Base-by-base conservation (phyloP, 768 basidiomycete species). In the Galerina sulciceps region DNA sequence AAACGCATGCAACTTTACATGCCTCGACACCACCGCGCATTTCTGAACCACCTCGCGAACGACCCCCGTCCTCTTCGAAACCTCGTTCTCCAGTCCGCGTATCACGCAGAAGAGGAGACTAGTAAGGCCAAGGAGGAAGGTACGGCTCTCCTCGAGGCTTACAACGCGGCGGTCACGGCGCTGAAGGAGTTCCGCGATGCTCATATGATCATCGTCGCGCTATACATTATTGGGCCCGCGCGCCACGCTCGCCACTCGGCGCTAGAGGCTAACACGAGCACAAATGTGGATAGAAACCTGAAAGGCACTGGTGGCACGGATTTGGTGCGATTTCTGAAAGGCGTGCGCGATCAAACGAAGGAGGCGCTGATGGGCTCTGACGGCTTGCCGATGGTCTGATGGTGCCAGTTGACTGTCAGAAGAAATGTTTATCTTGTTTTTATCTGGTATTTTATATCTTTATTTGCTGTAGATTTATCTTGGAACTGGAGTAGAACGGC, bases 21-120 rank as follows among this genome's bases (percentile, higher is more conserved):
- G 93, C 91, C 93, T 6, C 81, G 85, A 10, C 85, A 87, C 62
- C 92, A 94, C 68, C 87, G 91, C 23, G 75, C 82, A n/a, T 94
- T 93, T 75, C 75, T 94, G 23, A 77, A 76, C 51, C 89, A 93
- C 68, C 82, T 94, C 23, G 70, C 79, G 10, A 69, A 75, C 10
- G 84, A 81, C 55, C 86, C 86, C 2, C 81, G 87, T 1, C 84
- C 87, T 0, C 74, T 93, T 11, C 83, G 91, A 34, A 69, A 72
- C 15, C 73, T 92, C 35, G 86, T 90, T 6, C 53, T 62, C 35
- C 26, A 60, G 18, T 61, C 58, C 4, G 47, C 52, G 4, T 43
- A 55, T 35, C 26, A 62, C 4, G 52, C 56, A 10, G 34, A 50
- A 1, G 40, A 55, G 14, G 26, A 61, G 58, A 14, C 50, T 11